Evolutionary conservation across 352 stramenopile species (phyloP).

Genomic region (Globisporangium cystogenes): DNA sequence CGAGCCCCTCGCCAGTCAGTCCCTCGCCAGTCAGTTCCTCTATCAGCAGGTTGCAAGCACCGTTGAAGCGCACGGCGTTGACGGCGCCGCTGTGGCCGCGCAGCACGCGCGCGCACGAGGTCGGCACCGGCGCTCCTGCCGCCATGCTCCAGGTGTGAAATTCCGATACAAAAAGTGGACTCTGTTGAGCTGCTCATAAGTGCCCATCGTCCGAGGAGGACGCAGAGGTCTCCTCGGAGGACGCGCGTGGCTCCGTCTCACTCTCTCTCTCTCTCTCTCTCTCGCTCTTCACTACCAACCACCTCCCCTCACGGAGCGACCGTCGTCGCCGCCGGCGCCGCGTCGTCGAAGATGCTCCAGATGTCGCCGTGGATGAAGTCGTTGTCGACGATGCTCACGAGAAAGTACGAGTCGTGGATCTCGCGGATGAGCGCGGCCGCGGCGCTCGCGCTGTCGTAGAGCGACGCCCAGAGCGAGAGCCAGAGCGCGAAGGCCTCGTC

Average conservation of each 20-base stretch:
- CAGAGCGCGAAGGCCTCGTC: conserved; percentile 98
- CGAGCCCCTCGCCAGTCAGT: background rate
- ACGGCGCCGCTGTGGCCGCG: conserved; percentile 64
- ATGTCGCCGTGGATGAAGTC: conserved; percentile 92
- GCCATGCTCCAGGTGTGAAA: background rate
- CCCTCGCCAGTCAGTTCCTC: too few species aligned
- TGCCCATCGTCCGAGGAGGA: too few species aligned
- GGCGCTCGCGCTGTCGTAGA: conserved; percentile 92
- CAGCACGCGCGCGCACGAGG: conserved; percentile 41
- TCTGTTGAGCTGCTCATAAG: background rate
- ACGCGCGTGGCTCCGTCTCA: conserved; percentile 16
- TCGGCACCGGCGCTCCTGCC: conserved; percentile 19
- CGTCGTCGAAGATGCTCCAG: conserved; percentile 66
- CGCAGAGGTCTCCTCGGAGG: conserved; percentile 15
- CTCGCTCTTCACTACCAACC: conserved; percentile 1
- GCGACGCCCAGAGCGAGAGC: conserved; percentile 93
- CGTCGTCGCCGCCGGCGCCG: conserved; percentile 10
- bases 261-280: conserved; percentile 8
- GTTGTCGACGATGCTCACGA: conserved; percentile 99
- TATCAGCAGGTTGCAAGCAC: too few species aligned
- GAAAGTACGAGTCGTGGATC: conserved; percentile 96
- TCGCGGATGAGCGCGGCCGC: conserved; percentile 91
- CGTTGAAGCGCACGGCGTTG: conserved; percentile 79
- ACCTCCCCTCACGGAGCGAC: conserved; percentile 10
- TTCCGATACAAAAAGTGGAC: background rate